Conservation (phyloP, 257 asterid species). For the Mitragyna speciosa region DNA sequence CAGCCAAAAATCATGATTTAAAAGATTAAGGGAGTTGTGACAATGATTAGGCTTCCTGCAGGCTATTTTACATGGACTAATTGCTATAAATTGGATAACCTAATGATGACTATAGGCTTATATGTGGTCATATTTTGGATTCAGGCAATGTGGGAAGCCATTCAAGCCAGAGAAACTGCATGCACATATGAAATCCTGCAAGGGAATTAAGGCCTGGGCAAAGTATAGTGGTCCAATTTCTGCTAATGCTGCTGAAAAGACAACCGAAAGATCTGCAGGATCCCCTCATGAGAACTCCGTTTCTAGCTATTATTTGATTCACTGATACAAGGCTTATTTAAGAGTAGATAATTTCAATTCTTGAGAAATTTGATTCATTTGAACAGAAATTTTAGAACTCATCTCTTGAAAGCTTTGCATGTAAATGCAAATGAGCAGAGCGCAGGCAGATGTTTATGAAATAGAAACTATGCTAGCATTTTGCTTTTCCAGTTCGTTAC, state of each 20-base stretch:
- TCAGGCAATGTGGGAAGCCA: conserved; percentile 80
- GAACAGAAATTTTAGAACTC: conserved; percentile 3
- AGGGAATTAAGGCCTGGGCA: conserved; percentile 54
- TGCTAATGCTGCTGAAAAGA: conserved; percentile 21
- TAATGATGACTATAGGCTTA: not conserved
- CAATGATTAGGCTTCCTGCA: too few relatives aligned
- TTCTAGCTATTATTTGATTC: conserved; percentile 43
- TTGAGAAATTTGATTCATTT: not conserved
- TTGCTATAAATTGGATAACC: not conserved
- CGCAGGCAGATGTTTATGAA: conserved; percentile 6
- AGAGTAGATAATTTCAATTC: conserved; percentile 11
- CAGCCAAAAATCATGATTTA: not conserved
- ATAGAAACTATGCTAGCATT: conserved; percentile 8
- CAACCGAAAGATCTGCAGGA: conserved; percentile 31
- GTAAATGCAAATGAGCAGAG: conserved; percentile 29
- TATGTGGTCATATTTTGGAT: not conserved
- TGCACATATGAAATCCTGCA: conserved; percentile 83
- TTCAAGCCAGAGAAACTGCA: conserved; percentile 86
- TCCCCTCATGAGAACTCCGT: conserved; percentile 22
- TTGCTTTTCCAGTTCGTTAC: not conserved
- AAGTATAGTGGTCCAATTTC: conserved; percentile 34
- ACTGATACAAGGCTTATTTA: conserved; percentile 12
- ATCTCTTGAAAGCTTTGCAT: conserved; percentile 13
- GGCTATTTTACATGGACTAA: not conserved
- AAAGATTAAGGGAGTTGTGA: too few relatives aligned